Conservation (phyloP, 2,329 filamentous ascomycete species). For the Botrytis porri region DNA sequence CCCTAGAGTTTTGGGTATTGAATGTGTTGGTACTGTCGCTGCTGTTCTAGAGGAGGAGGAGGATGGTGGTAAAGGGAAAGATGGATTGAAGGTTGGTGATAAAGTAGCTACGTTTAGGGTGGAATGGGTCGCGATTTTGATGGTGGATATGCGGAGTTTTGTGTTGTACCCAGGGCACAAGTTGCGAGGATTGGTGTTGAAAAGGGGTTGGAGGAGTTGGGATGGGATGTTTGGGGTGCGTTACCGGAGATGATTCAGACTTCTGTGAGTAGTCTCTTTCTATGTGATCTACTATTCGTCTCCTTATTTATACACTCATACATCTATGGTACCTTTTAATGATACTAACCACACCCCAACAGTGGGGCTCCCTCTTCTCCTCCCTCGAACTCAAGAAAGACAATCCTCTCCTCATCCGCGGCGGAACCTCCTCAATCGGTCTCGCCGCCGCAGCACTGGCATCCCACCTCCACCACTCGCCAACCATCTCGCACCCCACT, state of each 20-base stretch:
- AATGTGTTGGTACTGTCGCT: too few relatives aligned
- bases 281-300: background rate
- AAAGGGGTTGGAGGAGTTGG: background rate
- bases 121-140: too few relatives aligned
- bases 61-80: too few relatives aligned
- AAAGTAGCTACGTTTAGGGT: too few relatives aligned
- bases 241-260: background rate
- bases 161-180: too few relatives aligned
- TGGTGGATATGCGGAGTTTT: too few relatives aligned
- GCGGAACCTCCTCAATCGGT: background rate
- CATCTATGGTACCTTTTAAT: background rate
- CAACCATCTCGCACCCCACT: background rate
- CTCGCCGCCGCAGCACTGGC: background rate
- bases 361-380: background rate
- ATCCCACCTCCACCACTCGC: background rate
- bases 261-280: background rate
- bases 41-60: too few relatives aligned
- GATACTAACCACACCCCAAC: background rate
- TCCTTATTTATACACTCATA: background rate
- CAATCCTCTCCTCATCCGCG: background rate
- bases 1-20: too few relatives aligned
- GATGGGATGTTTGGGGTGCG: background rate
- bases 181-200: background rate
- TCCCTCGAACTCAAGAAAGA: background rate
- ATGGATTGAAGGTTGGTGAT: too few relatives aligned